phyloP scores from a whole-genome alignment of 2,329 filamentous ascomycete species.

The Pseudopyrenochaeta lycopersici region DNA sequence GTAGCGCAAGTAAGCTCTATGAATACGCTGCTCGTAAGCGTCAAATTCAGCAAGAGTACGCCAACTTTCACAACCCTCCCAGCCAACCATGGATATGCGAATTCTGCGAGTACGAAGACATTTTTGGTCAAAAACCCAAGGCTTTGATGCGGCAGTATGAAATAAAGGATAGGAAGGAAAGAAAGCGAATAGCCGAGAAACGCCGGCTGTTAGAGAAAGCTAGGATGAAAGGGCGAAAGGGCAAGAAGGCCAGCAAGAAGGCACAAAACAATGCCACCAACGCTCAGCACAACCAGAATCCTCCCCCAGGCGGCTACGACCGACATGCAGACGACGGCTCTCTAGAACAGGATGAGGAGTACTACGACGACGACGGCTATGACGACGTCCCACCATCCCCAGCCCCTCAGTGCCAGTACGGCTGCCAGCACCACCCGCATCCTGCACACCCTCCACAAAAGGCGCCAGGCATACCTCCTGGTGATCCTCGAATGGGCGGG shows the following conservation, averaged over 20 bases:
- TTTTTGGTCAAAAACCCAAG: constrained; percentile 86
- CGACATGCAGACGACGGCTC: constrained; percentile 42
- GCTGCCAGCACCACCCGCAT: constrained; percentile 41
- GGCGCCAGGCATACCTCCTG: constrained; percentile 31
- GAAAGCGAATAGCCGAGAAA: constrained; percentile 86
- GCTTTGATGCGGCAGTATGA: constrained; percentile 92
- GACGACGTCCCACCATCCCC: constrained; percentile 37
- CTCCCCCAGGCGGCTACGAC: constrained; percentile 41
- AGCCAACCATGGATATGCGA: constrained; percentile 95
- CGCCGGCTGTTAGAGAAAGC: constrained; percentile 87
- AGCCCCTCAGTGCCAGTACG: constrained; percentile 39
- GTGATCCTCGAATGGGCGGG: constrained; percentile 32
- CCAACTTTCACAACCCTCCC: constrained; percentile 79
- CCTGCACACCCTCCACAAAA: constrained; percentile 35
- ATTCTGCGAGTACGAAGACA: constrained; percentile 96
- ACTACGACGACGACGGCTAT: constrained; percentile 49
- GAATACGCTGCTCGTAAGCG: constrained; percentile 78
- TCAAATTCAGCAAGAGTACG: constrained; percentile 77
- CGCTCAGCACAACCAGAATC: constrained; percentile 41
- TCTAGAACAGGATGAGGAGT: constrained; percentile 47
- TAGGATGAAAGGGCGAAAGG: constrained; percentile 90
- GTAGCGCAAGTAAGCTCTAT: constrained; percentile 73
- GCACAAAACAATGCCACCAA: constrained; percentile 46
- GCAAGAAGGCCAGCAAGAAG: constrained; percentile 81
- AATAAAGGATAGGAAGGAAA: constrained; percentile 87